Percentiles rank a stretch among this genome's conserved stretches.
Evolutionary conservation across 495 filamentous ascomycete species (phyloP).

Genomic region (Chaetomium cochliodes): DNA sequence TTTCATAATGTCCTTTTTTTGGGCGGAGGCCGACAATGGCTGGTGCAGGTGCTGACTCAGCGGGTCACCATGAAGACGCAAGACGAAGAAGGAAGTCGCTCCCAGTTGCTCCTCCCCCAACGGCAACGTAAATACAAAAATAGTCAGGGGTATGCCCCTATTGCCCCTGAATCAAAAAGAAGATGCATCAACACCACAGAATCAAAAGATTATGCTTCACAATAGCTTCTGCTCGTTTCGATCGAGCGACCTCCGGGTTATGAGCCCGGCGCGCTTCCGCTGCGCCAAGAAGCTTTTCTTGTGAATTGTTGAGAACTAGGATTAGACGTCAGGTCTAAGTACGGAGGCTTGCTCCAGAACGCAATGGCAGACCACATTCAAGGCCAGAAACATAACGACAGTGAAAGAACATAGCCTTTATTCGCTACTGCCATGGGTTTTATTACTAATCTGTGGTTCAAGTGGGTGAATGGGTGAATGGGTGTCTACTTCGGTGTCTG

Average conservation of each 20-base stretch:
- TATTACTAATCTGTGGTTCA: too few species aligned
- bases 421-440: too few species aligned
- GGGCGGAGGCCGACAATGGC: too few species aligned
- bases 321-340: not conserved
- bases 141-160: not conserved
- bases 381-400: too few species aligned
- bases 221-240: slow-evolving; percentile 18
- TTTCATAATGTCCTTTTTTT: too few species aligned
- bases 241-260: slow-evolving; percentile 24
- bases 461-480: too few species aligned
- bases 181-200: not conserved
- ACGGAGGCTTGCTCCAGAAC: not conserved
- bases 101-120: not conserved
- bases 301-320: not conserved
- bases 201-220: slow-evolving; percentile 7
- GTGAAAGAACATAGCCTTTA: too few species aligned
- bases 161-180: not conserved
- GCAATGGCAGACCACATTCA: too few species aligned
- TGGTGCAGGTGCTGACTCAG: slow-evolving; percentile 4
- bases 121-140: not conserved
- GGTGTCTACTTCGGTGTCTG: too few species aligned
- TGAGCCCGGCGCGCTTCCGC: slow-evolving; percentile 23
- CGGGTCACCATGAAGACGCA: not conserved
- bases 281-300: slow-evolving; percentile 17
- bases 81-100: not conserved